Evolutionary conservation across 2,329 filamentous ascomycete species (phyloP), one percentile per base, ranked within the genome.

Genomic region (Chrysoporthe cubensis): DNA sequence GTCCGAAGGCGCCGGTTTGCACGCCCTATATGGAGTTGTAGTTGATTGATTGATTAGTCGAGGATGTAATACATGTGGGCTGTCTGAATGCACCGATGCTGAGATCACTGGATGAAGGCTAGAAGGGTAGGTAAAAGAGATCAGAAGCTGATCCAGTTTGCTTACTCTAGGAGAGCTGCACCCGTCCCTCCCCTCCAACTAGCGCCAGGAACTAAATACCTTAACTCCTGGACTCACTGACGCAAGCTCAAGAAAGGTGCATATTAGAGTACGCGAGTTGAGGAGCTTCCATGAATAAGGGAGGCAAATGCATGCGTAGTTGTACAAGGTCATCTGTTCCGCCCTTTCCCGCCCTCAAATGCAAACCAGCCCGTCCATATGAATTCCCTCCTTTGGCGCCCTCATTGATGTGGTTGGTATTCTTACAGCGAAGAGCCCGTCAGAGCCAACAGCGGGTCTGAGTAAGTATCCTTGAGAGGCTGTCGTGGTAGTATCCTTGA

Each of bases 231-330:
- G 48, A 46, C 42, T 52, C 11, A 46, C 14, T 16, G 46, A 52
- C 14, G 14, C 54, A 13, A 14, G 21, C 21, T 42, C 32, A 50
- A 64, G 43, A 60, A 57, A 44, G 60, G 44, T 59, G 42, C 57
- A 52, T 54, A 56, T 60, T 37, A 46, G 50, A 43, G 52, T 26
- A 32, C 13, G 54, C 26, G 26, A 54, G 3, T 18, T 14, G 26
- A 16, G 18, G 13, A 26, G 21, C 37, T 52, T 21, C 56, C 26
- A 43, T 37, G 42, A 16, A 8, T 21, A 26, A 65, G 44, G 56
- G 62, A 66, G 44, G 54, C 59, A 46, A 57, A 54, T 67, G 68
- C 68, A 62, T 66, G 62, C 60, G 64, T 68, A 66, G 40, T 70
- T 63, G 62, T 68, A 68, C 62, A 68, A 64, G 54, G 40, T 37